phyloP scores from a whole-genome alignment of 345 rosid species.

The Xanthoceras sorbifolium region DNA sequence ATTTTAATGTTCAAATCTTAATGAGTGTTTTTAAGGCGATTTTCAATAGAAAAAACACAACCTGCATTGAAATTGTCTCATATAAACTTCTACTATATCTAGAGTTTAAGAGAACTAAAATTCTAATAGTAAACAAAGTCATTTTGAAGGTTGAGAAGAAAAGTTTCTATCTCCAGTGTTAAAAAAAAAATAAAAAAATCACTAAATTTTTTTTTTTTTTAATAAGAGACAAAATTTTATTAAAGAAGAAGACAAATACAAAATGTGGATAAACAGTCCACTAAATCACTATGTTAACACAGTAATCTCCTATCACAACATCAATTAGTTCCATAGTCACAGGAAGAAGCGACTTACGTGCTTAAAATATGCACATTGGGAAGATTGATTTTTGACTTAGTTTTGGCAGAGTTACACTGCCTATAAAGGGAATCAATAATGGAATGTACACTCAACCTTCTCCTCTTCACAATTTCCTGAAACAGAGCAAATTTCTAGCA shows the following conservation, averaged over 20 bases:
- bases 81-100: not conserved
- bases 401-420: conserved; percentile 39
- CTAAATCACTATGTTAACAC: not conserved
- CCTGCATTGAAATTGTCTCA: not conserved
- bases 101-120: conserved; percentile 1
- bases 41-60: not conserved
- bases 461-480: conserved; percentile 67
- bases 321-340: not conserved
- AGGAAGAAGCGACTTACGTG: conserved; percentile 55
- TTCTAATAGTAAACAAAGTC: not conserved
- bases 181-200: not conserved
- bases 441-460: conserved; percentile 44
- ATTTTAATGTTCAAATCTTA: not conserved
- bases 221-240: not conserved
- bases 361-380: conserved; percentile 41
- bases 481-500: conserved; percentile 19
- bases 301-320: not conserved
- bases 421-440: conserved; percentile 49
- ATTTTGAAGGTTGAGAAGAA: not conserved
- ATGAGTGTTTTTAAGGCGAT: not conserved
- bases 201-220: not conserved
- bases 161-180: not conserved
- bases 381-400: conserved; percentile 38
- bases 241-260: not conserved
- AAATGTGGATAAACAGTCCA: not conserved